Evolutionary conservation across 2,329 filamentous ascomycete genomes (phyloP), one percentile per base, ranked within the genome.

Genomic region (Diaporthe longicolla): DNA sequence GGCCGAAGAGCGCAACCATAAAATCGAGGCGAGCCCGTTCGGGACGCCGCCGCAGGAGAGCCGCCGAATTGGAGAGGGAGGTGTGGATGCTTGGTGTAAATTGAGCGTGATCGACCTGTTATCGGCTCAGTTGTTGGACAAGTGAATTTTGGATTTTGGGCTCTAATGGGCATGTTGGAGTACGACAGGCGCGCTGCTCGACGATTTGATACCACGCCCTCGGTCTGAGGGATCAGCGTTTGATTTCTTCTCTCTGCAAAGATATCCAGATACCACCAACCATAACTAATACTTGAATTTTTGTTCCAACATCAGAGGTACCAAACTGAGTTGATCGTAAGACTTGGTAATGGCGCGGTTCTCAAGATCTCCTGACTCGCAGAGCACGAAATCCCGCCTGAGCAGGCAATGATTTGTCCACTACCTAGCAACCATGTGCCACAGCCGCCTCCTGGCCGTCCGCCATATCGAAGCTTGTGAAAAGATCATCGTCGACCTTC

Each of bases 241-340:
- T 70, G 43, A 24, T 71, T 75, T 63, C 59, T 66, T 68, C 10
- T 66, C 59, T 57, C 35, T 71, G 65, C 71, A 71, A 71, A 70
- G 71, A 75, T 73, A 71, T 61, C 72, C 57, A 61, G 52, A 72
- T 75, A 73, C 74, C 73, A 75, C 19, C 58, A 61, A 59, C 68
- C 26, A 43, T 19, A 63, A 63, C 32, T 70, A 70, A 69, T 70
- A 54, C n/a, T 45, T 52, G 21, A 35, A 7, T 17, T 32, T 32
- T 11, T 19, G 19, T n/a, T 43, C 29, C 32, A 5, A n/a, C 7
- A 6, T 52, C 24, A 19, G 1, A 11, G 2, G 1, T 21, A 17
- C 32, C 15, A 17, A 52, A 29, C 45, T 40, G 45, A 32, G 19
- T n/a, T 54, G 48, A 40, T 13, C 17, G 6, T 3, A 21, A 24